A percentile compares a stretch with the other conserved stretches of the same genome.
phyloP scores from a whole-genome alignment of 768 basidiomycete species.

The Boletus sp. region DNA sequence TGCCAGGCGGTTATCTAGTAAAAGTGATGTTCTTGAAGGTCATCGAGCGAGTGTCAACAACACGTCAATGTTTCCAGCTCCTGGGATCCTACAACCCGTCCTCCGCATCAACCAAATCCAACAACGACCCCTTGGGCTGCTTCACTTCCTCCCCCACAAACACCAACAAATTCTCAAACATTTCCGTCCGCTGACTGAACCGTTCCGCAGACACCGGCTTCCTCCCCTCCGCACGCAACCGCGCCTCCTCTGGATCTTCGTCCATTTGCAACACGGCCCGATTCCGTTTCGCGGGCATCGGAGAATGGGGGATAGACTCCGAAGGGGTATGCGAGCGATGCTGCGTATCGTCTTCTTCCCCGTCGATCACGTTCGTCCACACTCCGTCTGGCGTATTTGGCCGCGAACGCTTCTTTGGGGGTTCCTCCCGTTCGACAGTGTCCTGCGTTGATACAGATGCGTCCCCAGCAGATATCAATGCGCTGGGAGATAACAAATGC shows the following conservation, averaged over 20 bases:
- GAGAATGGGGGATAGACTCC: neutral
- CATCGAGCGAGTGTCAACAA: too few relatives aligned
- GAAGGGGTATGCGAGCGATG: neutral
- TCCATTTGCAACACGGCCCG: constrained; percentile 27
- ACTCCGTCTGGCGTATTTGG: constrained; percentile 42
- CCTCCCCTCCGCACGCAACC: constrained; percentile 27
- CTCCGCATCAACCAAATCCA: constrained; percentile 56
- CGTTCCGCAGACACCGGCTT: constrained; percentile 42
- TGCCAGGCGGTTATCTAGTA: too few relatives aligned
- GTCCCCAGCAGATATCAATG: constrained; percentile 6
- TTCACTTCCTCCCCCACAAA: constrained; percentile 64
- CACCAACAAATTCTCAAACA: constrained; percentile 65
- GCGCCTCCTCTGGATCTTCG: constrained; percentile 28
- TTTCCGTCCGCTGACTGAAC: constrained; percentile 63
- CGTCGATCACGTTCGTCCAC: constrained; percentile 43
- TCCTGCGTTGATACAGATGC: constrained; percentile 5
- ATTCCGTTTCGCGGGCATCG: constrained; percentile 16
- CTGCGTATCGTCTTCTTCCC: constrained; percentile 23
- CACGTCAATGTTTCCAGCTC: too few relatives aligned
- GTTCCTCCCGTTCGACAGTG: constrained; percentile 24
- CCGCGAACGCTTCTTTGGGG: constrained; percentile 47
- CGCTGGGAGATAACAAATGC: constrained; percentile 50
- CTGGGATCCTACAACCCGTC: constrained; percentile 23
- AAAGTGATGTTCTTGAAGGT: too few relatives aligned
- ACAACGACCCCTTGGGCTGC: constrained; percentile 61